Base-by-base conservation (phyloP, 176 grass and related monocot species). In the Elaeis guineensis region DNA sequence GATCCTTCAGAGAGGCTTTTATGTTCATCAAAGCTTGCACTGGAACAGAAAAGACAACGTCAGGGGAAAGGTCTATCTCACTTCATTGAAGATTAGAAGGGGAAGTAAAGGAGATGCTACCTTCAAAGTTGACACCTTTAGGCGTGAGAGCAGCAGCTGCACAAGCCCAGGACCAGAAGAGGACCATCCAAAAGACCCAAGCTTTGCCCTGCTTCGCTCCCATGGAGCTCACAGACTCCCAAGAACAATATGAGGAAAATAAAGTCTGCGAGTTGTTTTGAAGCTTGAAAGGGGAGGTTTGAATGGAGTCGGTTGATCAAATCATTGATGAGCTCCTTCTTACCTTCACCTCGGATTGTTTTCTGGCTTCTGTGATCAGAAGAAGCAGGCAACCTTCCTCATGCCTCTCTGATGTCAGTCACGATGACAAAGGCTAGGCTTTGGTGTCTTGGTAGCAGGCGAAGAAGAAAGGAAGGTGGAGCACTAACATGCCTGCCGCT, bases 161-260 rank as follows among this genome's bases (percentile, higher is more conserved):
- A 44, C 1, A 44, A 44, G 35, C 35, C 35, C 35, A 44, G 35
- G 11, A 44, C 35, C 35, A 44, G 11, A 44, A 44, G 35, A 44
- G 14, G 35, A 14, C 35, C 11, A 44, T 12, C 35, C 35, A 44
- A 44, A 44, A 44, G 35, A 44, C 9, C 8, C 8, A 19, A 30
- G 6, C 7, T 61, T 39, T 19, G 1, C 17, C 21, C 57, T 29
- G 30, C 25, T 29, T 60, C n/a, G 24, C 15, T 18, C 57, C 58
- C 58, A 61, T 61, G 26, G 58, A 61, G 19, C 58, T 35, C 58
- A 3, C 25, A n/a, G 25, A 4, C 58, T 30, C 58, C 58, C n/a
- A 17, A 61, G 25, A 19, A 61, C 23, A 24, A 35, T 16, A 35
- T 18, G 4, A 29, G 4, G 25, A 35, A 61, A 61, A 19, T 1